Conservation (phyloP, 768 basidiomycete genomes). For the Boletellus sp. region DNA sequence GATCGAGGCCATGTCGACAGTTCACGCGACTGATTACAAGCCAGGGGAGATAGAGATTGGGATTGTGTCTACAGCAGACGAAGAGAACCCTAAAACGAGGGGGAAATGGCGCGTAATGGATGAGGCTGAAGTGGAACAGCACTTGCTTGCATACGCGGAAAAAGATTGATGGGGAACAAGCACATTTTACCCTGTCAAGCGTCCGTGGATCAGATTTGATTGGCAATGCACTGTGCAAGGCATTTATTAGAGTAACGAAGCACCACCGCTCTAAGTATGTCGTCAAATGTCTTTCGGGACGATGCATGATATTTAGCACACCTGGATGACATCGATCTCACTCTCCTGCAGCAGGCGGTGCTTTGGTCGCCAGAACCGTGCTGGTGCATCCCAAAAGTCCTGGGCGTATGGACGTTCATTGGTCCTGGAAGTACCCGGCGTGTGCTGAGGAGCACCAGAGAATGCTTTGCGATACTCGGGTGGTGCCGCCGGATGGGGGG, state of each 20-base stretch:
- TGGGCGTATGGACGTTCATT: slow-evolving; percentile 25
- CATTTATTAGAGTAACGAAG: slow-evolving; percentile 41
- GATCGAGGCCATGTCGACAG: slow-evolving; percentile 90
- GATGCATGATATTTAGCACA: slow-evolving; percentile 29
- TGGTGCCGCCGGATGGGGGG: slow-evolving; percentile 67
- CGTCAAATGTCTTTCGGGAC: neutral
- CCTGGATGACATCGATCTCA: slow-evolving; percentile 68
- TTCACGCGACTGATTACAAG: slow-evolving; percentile 96
- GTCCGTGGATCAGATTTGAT: neutral
- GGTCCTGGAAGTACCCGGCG: slow-evolving; percentile 12
- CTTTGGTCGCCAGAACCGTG: slow-evolving; percentile 52
- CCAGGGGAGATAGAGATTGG: slow-evolving; percentile 94
- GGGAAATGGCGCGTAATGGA: slow-evolving; percentile 79
- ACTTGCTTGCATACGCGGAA: slow-evolving; percentile 84
- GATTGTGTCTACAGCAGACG: slow-evolving; percentile 73
- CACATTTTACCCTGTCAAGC: slow-evolving; percentile 2
- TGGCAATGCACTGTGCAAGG: neutral
- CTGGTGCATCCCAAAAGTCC: slow-evolving; percentile 69
- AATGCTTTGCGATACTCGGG: slow-evolving; percentile 52
- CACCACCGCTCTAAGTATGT: slow-evolving; percentile 55
- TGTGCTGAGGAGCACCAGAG: slow-evolving; percentile 39
- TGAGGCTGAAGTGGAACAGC: slow-evolving; percentile 72
- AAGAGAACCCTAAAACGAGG: slow-evolving; percentile 67
- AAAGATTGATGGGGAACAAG: slow-evolving; percentile 56
- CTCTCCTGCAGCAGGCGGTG: slow-evolving; percentile 45